Evolutionary conservation across 768 basidiomycete species (phyloP), one percentile per base, ranked within the genome.

Genomic region (Myochromella boudieri): DNA sequence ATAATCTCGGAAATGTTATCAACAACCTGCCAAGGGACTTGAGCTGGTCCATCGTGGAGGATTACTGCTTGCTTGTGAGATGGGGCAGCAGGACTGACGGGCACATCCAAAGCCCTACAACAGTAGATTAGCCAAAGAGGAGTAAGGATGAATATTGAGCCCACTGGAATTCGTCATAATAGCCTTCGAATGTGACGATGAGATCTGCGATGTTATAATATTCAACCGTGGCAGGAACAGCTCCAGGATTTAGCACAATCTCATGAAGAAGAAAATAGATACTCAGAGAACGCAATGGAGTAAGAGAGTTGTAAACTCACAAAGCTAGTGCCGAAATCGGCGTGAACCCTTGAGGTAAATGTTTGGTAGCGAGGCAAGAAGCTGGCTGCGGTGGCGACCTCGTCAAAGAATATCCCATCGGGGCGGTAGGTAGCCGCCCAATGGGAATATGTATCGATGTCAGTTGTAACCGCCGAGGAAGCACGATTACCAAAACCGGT

Each of bases 351-450:
- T 1, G 50, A 22, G 2, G 55, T 49, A 40, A 58, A 68, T 5
- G 32, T 43, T 29, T 57, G 44, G 37, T 69, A 71, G 37, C 37
- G 49, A 1, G 51, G 25, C 7, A 69, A 24, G 15, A 57, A 41
- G 4, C 22, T 33, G 7, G 46, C 42, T 12, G 45, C 47, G 2
- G 55, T 57, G 6, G 54, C 42, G 3, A 59, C 64, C 48, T 71
- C 60, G 37, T 71, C 68, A 51, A 69, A 68, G 51, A 70, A 70
- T 14, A 71, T 66, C 0, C 69, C 68, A 14, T 63, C 55, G 1
- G 56, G 58, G 10, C 55, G 44, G 46, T 69, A 71, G 1, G 62
- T 42, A 6, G 52, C 42, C 0, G 46, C 44, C 69, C 69, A 71
- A 1, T 50, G 44, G 4, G 47, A 50, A 40, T 70, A 71, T 6